Evolutionary conservation across 805 yeast genomes (phyloP), one percentile per base, ranked within the genome.

Genomic region (Pichia eremophila): DNA sequence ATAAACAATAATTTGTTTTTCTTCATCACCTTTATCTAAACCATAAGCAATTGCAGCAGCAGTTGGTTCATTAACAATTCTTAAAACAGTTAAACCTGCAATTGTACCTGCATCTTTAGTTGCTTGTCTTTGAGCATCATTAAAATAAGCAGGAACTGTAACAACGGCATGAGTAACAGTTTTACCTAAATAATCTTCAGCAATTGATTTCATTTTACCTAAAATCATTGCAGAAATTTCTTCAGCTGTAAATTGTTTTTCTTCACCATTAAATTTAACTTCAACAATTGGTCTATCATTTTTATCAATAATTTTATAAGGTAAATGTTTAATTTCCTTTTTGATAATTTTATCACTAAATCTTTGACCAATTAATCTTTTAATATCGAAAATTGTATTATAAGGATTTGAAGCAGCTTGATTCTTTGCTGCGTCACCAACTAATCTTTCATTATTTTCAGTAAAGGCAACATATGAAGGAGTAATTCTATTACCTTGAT

Each of bases 41-140:
- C 97, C 97, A 71, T 89, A 89, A 54, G 97, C 97, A 69, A 89
- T 87, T 47, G 97, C 97, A 57, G 97, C 97, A 42, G 97, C 97
- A 51, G 97, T 89, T 61, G 95, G 95, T 75, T 86, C 95, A 67
- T 86, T 86, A 53, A 86, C 91, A 59, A 86, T 86, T 76, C 95
- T 83, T 69, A 86, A 73, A 54, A 86, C 87, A 66, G 83, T 85
- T 65, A 86, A 75, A 60, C 95, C 95, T 44, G 95, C 95, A 75
- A 86, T 86, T 52, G 83, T 78, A 74, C 95, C 95, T 40, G 95
- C 95, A 67, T 86, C 95, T 74, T 86, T 86, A 50, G 95, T 86
- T 56, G 95, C 95, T 69, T 86, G 95, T 73, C 95, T 82, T 73
- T 86, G 95, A 52, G 95, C 91, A 71, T 86, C 95, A 67, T 85